These are phyloP conservation scores for Solanum hybrid DNA, from an alignment of 305 asterid species.

Conservation along the genomic window DNA sequence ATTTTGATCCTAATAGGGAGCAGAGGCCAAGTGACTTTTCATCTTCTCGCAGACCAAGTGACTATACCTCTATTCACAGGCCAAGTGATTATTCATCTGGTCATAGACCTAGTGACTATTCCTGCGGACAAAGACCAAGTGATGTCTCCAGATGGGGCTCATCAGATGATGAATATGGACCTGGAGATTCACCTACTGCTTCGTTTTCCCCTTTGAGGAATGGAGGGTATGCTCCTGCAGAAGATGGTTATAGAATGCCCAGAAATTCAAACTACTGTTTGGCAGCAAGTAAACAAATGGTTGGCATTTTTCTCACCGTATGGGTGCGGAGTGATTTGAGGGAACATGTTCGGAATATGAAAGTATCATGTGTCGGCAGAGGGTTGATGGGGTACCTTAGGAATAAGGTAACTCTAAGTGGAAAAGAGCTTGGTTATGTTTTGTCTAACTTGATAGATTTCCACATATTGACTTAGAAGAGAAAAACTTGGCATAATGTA, in stretches of 20 bases:
- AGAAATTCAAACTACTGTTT: slow-evolving; percentile 14
- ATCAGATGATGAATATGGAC: slow-evolving; percentile 12
- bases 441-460: not conserved
- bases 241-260: slow-evolving; percentile 4
- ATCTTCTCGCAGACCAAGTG: slow-evolving; percentile 36
- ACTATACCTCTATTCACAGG: slow-evolving; percentile 38
- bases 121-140: slow-evolving; percentile 14
- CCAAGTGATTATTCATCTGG: slow-evolving; percentile 56
- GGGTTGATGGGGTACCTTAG: slow-evolving; percentile 28
- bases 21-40: slow-evolving; percentile 36
- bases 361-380: slow-evolving; percentile 25
- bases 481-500: not conserved
- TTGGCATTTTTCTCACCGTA: slow-evolving; percentile 18
- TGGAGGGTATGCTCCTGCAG: slow-evolving; percentile 3
- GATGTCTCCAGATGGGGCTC: slow-evolving; percentile 7
- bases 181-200: slow-evolving; percentile 6
- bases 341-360: slow-evolving; percentile 13
- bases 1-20: slow-evolving; percentile 46
- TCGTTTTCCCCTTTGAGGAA: not conserved
- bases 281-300: slow-evolving; percentile 24
- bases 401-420: slow-evolving; percentile 15
- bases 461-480: not conserved
- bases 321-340: slow-evolving; percentile 19
- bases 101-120: slow-evolving; percentile 38
- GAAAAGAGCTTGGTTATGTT: not conserved